These are phyloP conservation scores for Rubia yunnanensis DNA, from an alignment of 257 asterid species.

Conservation along the genomic window DNA sequence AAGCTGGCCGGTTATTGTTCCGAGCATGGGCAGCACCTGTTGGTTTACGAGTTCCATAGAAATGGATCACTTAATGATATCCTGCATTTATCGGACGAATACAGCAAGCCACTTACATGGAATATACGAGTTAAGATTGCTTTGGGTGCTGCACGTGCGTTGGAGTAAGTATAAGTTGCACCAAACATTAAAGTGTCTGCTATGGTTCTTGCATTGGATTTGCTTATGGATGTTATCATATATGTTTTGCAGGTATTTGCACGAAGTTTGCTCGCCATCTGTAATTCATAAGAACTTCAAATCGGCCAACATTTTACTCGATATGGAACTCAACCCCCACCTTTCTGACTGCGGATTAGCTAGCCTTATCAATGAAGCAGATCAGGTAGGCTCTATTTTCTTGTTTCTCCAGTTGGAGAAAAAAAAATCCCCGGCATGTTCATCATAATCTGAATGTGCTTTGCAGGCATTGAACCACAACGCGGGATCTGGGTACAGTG, in stretches of 20 bases:
- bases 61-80: slow-evolving; percentile 74
- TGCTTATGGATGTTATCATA: no score
- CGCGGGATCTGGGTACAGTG: slow-evolving; percentile 63
- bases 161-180: slow-evolving; percentile 49
- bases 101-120: slow-evolving; percentile 77
- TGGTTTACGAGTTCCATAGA: slow-evolving; percentile 70
- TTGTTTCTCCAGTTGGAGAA: neutral
- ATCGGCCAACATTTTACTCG: slow-evolving; percentile 82
- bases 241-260: slow-evolving; percentile 66
- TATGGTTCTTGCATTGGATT: neutral
- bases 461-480: slow-evolving; percentile 39
- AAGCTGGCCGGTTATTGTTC: slow-evolving; percentile 88
- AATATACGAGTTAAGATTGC: slow-evolving; percentile 92
- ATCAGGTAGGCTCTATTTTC: slow-evolving; percentile 45
- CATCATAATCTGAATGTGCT: neutral
- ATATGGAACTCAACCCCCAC: slow-evolving; percentile 81
- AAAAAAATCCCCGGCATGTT: no score
- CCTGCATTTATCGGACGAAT: slow-evolving; percentile 73
- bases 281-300: slow-evolving; percentile 77
- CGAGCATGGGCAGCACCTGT: slow-evolving; percentile 80
- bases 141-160: slow-evolving; percentile 86
- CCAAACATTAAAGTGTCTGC: neutral
- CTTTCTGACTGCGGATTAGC: slow-evolving; percentile 88
- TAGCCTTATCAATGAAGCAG: slow-evolving; percentile 58
- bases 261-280: slow-evolving; percentile 92